Evolutionary conservation across 768 basidiomycete genomes (phyloP), one percentile per base, ranked within the genome.

Genomic region (Tulasnella calospora): DNA sequence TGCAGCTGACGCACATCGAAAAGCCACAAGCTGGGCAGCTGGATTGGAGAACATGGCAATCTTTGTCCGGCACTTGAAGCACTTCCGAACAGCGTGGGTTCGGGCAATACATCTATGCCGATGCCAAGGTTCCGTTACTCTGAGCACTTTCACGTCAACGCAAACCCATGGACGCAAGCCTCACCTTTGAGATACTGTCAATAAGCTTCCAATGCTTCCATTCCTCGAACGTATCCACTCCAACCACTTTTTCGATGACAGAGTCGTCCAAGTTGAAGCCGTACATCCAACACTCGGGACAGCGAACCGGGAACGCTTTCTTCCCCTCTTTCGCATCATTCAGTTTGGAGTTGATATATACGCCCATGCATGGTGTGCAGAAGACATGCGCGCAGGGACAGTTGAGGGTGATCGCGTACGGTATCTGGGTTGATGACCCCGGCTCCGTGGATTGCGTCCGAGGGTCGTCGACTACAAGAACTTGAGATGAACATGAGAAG

Each of bases 271-370:
- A 27, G 38, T 47, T n/a, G 71, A 67, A 73, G 27, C 38, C 36
- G 71, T 46, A 40, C 36, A 40, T 40, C 71, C 67, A 44, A 47
- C 77, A 78, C 46, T 41, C 77, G 27, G 77, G 77, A 71, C 77
- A 78, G 1, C 77, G 70, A 33, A 78, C 70, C 9, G 77, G 77
- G 36, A 78, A 78, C 19, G 70, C 77, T 27, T 30, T 30, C 44
- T 47, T 40, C 10, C 55, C 77, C 27, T 40, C 30, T 40, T 40
- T 30, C 9, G 67, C 70, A 46, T 71, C 44, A n/a, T 72, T 33
- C 7, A 78, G 70, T 35, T 47, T 47, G 40, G 77, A 73, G n/a
- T 44, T 38, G 40, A 78, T 36, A 21, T 78, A 73, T 2, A 36
- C 27, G 15, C 27, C 51, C 40, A 78, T 71, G 47, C 77, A 78